These are phyloP conservation scores for Colletotrichum horii DNA, from an alignment of 2,329 filamentous ascomycete species.

Conservation along the genomic window DNA sequence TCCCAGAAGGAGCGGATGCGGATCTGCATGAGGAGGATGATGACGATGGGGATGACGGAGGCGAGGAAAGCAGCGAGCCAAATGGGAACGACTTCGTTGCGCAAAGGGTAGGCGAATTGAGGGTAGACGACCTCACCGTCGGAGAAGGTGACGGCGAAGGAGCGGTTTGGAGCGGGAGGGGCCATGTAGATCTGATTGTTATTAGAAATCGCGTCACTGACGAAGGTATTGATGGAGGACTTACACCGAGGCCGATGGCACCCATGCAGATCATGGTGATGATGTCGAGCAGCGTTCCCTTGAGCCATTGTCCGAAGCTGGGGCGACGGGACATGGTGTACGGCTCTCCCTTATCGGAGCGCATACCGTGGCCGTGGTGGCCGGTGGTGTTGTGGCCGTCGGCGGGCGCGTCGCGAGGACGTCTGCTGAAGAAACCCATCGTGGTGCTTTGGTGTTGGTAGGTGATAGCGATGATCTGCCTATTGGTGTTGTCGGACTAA, in stretches of 20 bases:
- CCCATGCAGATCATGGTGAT: constrained; percentile 71
- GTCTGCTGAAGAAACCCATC: constrained; percentile 18
- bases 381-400: background rate
- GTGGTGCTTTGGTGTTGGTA: background rate
- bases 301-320: constrained; percentile 73
- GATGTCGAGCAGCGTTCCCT: constrained; percentile 70
- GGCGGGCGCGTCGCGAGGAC: background rate
- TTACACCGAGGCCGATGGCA: constrained; percentile 69
- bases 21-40: constrained; percentile 71
- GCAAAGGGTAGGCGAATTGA: constrained; percentile 72
- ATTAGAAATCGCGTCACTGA: background rate
- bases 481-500: background rate
- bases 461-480: background rate
- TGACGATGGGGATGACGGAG: constrained; percentile 66
- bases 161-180: constrained; percentile 69
- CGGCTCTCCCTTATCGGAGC: constrained; percentile 5
- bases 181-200: constrained; percentile 62
- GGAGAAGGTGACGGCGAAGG: constrained; percentile 70
- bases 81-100: constrained; percentile 74
- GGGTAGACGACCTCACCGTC: constrained; percentile 74
- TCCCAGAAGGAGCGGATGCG: constrained; percentile 73
- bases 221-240: constrained; percentile 18
- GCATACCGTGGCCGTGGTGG: background rate
- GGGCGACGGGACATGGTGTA: constrained; percentile 57
- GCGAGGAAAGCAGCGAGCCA: constrained; percentile 73